These are phyloP conservation scores for Sugiyamaella valdiviana DNA, from an alignment of 805 yeast species.

Conservation along the genomic window DNA sequence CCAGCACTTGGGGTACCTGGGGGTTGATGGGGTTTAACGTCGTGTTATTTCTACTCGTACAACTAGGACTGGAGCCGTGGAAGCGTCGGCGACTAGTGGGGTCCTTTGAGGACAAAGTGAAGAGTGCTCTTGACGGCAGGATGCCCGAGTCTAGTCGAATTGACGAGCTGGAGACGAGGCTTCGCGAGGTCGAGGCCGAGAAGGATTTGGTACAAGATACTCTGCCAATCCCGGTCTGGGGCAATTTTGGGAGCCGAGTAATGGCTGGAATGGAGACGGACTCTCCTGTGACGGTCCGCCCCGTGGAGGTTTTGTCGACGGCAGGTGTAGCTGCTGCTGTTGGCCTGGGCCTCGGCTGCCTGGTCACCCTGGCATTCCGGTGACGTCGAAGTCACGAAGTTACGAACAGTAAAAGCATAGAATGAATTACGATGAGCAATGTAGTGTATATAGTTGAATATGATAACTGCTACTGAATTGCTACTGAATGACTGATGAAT, in stretches of 20 bases:
- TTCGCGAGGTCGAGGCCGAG: neutral
- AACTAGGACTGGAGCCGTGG: slow-evolving; percentile 91
- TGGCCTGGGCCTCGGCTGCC: slow-evolving; percentile 10
- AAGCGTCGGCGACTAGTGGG: slow-evolving; percentile 74
- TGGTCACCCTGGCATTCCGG: slow-evolving; percentile 8
- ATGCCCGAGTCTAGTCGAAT: neutral
- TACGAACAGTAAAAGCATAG: too few relatives aligned
- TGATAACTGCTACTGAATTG: too few relatives aligned
- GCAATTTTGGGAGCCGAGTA: neutral
- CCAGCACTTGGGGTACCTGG: slow-evolving; percentile 97
- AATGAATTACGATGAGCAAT: too few relatives aligned
- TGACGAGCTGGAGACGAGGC: slow-evolving; percentile 4
- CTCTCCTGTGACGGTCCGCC: neutral
- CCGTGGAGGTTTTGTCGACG: slow-evolving; percentile 8
- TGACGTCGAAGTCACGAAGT: neutral
- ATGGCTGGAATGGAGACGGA: neutral
- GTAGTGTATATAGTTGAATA: too few relatives aligned
- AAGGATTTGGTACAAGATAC: neutral
- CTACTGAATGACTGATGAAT: too few relatives aligned
- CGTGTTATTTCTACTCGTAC: slow-evolving; percentile 69
- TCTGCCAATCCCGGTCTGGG: neutral
- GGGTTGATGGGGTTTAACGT: slow-evolving; percentile 82
- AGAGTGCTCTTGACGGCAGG: slow-evolving; percentile 28
- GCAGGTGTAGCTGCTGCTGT: slow-evolving; percentile 2
- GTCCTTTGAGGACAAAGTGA: slow-evolving; percentile 77